These are phyloP conservation scores for Celoporthe dispersa DNA, from an alignment of 2,329 filamentous ascomycete species.

Conservation along the genomic window DNA sequence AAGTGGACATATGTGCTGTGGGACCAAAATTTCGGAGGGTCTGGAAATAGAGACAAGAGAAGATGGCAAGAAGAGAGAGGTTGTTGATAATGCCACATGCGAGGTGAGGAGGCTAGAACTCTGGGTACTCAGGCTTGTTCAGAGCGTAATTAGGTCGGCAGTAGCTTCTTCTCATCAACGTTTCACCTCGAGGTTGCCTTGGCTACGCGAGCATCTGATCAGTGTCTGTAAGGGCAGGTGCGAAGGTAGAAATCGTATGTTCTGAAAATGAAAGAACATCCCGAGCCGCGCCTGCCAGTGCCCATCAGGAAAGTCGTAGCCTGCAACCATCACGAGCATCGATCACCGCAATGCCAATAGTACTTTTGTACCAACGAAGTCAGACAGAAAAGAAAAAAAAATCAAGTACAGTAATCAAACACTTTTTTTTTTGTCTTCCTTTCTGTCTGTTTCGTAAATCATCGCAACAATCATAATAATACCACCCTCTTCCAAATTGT, in stretches of 20 bases:
- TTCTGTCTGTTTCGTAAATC: too few species aligned
- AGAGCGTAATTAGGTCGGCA: neutral
- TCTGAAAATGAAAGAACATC: neutral
- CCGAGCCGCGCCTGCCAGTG: neutral
- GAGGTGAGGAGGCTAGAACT: neutral
- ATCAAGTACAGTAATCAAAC: neutral
- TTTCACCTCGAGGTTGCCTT: neutral
- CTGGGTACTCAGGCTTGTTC: neutral
- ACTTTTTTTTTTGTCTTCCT: too few species aligned
- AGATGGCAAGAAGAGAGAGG: neutral
- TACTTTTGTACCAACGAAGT: too few species aligned
- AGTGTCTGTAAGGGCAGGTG: neutral
- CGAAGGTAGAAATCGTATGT: neutral
- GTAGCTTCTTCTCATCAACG: neutral
- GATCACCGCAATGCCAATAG: neutral
- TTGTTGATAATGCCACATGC: neutral
- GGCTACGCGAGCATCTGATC: neutral
- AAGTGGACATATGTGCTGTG: neutral
- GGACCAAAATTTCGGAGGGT: neutral
- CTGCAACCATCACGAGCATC: neutral
- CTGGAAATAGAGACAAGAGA: neutral
- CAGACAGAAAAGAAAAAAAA: neutral
- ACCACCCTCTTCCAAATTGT: too few species aligned
- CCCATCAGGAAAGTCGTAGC: neutral
- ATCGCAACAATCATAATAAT: too few species aligned